Conservation (phyloP, 129 eudicot species). For the Lactuca saligna region DNA sequence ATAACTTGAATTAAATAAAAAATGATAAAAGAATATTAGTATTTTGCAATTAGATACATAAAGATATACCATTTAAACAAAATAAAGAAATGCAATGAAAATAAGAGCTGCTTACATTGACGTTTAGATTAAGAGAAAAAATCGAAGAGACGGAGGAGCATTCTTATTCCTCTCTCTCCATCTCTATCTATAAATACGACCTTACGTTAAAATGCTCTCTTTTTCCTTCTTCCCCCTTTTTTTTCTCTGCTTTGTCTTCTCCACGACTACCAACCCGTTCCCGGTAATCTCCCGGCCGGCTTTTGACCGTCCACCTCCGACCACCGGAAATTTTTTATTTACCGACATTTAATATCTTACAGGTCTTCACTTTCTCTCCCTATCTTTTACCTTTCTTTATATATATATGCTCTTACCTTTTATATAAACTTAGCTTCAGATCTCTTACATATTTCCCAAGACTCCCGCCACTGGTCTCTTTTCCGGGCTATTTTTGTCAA, state of each 20-base stretch:
- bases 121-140: conserved; percentile 11
- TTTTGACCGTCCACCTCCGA: conserved; percentile 16
- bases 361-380: conserved; percentile 32
- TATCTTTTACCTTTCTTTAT: not conserved
- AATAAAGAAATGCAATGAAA: conserved; percentile 4
- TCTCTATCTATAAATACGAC: conserved; percentile 36
- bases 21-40: too few relatives aligned
- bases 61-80: not conserved
- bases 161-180: conserved; percentile 21
- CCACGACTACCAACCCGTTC: conserved; percentile 21
- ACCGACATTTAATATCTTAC: conserved; percentile 34
- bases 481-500: not conserved
- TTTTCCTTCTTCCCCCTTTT: conserved; percentile 41
- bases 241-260: conserved; percentile 18
- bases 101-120: conserved; percentile 30
- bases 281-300: conserved; percentile 29
- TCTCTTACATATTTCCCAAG: conserved; percentile 34
- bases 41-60: too few relatives aligned
- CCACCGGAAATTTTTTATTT: conserved; percentile 23
- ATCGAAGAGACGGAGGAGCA: conserved; percentile 22
- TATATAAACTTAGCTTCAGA: conserved; percentile 28
- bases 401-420: not conserved
- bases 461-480: conserved; percentile 11
- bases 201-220: conserved; percentile 32
- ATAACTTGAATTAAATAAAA: too few relatives aligned